Base-by-base conservation (phyloP, 176 grass and related monocot species). In the Oryza meyeriana region DNA sequence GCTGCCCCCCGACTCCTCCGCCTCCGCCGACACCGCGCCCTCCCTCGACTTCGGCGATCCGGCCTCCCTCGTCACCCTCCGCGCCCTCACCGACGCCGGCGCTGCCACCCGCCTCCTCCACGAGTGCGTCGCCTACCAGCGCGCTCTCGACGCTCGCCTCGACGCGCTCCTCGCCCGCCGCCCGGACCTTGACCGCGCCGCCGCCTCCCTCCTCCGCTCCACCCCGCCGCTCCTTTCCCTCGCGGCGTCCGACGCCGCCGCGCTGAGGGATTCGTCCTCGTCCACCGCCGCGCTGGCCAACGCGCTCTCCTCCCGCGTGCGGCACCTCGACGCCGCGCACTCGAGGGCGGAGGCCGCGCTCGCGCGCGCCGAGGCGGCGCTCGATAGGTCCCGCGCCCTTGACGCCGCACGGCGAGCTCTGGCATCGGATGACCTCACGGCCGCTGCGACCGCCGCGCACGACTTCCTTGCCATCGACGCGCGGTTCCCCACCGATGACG, bases 41-140 rank as follows among this genome's bases (percentile, higher is more conserved):
- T 79, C 86, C 32, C 61, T 98, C 10, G 86, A 94, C 66, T 93
- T 94, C 33, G 95, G 92, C 7, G 88, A 83, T 57, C 78, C 92
- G 2, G 84, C 88, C 45, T 85, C 86, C 8, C 86, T 94, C 34
- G 64, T 75, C 16, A 81, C 81, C 64, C 89, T 98, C 83, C 95
- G 90, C 68, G 39, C 81, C 47, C 85, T 98, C 35, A 93, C 92
- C n/a, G 95, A 98, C 52, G 86, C 93, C 0, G 95, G 88, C 52
- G 85, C 92, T 42, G 77, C 93, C 69, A 94, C 92, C 74, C 94
- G 88, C 75, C 87, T 97, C 8, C 81, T 97, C 45, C 95, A 97
- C 77, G 86, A 91, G 71, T 98, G 92, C 88, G 62, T 98, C 61
- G 90, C 92, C 47, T 94, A 92, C 86, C 92, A 98, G 90, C 92